phyloP scores from a whole-genome alignment of 2,329 filamentous ascomycete species.

The Xylariaceae sp. region DNA sequence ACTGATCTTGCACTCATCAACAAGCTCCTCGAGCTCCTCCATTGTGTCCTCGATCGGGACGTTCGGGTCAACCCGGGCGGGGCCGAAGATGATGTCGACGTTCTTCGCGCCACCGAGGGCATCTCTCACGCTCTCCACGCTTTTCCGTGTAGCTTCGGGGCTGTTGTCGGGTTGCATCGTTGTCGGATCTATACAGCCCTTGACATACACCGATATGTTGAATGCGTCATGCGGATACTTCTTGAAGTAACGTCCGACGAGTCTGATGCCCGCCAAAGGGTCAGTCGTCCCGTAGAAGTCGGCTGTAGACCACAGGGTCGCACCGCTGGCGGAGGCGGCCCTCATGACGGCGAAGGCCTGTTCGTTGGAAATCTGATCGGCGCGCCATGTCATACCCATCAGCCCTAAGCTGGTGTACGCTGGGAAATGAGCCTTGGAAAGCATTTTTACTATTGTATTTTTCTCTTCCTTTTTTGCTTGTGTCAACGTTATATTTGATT shows the following conservation, averaged over 20 bases:
- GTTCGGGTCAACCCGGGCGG: slow-evolving; percentile 42
- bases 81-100: slow-evolving; percentile 46
- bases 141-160: slow-evolving; percentile 35
- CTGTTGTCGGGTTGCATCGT: slow-evolving; percentile 37
- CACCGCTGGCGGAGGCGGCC: slow-evolving; percentile 33
- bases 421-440: no score
- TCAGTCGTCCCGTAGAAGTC: slow-evolving; percentile 40
- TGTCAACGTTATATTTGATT: no score
- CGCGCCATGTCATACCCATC: no score
- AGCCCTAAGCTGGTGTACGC: no score
- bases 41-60: slow-evolving; percentile 32
- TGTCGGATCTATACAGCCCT: slow-evolving; percentile 37
- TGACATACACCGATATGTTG: slow-evolving; percentile 49
- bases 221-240: slow-evolving; percentile 47
- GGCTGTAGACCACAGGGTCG: slow-evolving; percentile 35
- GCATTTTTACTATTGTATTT: no score
- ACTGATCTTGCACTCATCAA: slow-evolving; percentile 31
- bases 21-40: slow-evolving; percentile 25
- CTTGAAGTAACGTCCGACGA: slow-evolving; percentile 49
- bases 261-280: no score
- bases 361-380: slow-evolving; percentile 4
- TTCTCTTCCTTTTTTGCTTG: no score
- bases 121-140: slow-evolving; percentile 42
- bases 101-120: slow-evolving; percentile 42
- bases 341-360: slow-evolving; percentile 41